phyloP scores from a whole-genome alignment of 108 stramenopile genomes.

The Schizochytrium sp. region DNA sequence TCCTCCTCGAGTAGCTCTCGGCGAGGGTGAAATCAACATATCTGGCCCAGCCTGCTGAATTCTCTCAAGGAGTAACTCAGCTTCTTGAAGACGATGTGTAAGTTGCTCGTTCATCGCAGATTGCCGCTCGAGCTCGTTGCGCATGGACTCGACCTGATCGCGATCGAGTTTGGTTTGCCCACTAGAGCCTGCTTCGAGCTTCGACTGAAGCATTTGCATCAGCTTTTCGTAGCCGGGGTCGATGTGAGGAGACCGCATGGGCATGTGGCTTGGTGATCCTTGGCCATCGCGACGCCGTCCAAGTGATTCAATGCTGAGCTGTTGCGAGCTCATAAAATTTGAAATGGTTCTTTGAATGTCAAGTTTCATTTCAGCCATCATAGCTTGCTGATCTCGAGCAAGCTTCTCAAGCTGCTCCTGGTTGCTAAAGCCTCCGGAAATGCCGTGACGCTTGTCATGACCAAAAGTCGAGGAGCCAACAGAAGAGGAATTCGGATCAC shows the following conservation, averaged over 20 bases:
- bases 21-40: neutral
- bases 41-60: neutral
- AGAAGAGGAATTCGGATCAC: too few species aligned
- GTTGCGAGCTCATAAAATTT: neutral
- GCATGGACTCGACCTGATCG: conserved; percentile 41
- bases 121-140: conserved; percentile 45
- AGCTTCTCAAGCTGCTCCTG: conserved; percentile 49
- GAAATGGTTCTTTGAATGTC: conserved; percentile 12
- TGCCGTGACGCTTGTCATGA: neutral
- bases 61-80: neutral
- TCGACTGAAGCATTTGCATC: conserved; percentile 35
- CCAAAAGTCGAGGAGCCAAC: neutral
- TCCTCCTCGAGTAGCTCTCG: too few species aligned
- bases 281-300: neutral
- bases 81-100: neutral
- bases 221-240: conserved; percentile 53
- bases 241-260: neutral
- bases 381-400: conserved; percentile 10
- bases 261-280: neutral
- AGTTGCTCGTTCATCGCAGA: conserved; percentile 49
- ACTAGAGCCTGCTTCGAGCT: neutral
- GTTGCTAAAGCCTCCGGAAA: neutral
- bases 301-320: neutral
- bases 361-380: conserved; percentile 40
- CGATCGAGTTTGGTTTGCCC: neutral